Evolutionary conservation across 1,284 basidiomycete genomes (phyloP), one percentile per base, ranked within the genome.

Genomic region (Stygiomarasmius scandens): DNA sequence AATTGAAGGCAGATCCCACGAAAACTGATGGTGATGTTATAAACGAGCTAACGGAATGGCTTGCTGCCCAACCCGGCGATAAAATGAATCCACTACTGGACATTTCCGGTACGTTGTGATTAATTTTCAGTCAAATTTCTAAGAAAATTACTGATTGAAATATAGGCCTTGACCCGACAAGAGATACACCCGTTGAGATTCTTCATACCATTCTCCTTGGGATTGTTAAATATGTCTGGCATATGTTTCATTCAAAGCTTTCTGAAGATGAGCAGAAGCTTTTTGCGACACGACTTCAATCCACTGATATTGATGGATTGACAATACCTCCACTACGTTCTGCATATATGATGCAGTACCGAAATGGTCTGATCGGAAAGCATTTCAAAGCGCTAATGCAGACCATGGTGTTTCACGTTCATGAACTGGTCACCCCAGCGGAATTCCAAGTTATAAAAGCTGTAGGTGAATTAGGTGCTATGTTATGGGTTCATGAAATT

Each of bases 361-460:
- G 63, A 5, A 74, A 74, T 32, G 68, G 66, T 9, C 64, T 81
- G 0, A 72, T 78, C 49, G 76, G 77, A 9, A 70, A 70, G 29
- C 76, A 80, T 19, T 75, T 79, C 58, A 77, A 78, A 58, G 65
- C 63, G 0, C 54, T 81, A 5, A 63, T 65, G 20, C 78, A 77
- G 54, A 56, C 69, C 0, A 67, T 64, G 14, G 44, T 63, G 0
- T 77, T 78, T 56, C 70, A 73, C 57, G 44, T 75, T 1, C 63
- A 75, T 46, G 66, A 70, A 60, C 57, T 75, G 3, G 65, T 71
- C 1, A 44, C 58, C 43, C 38, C 34, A 1, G 50, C 25, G 32
- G 47, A 54, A 16, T 70, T 67, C 56, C 12, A 46, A 5, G 54
- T 71, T 1, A 66, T 61, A 23, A 69, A 69, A 45, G 67, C 72